Conservation (phyloP, 2,329 filamentous ascomycete genomes). For the Trichoderma semiorbis region DNA sequence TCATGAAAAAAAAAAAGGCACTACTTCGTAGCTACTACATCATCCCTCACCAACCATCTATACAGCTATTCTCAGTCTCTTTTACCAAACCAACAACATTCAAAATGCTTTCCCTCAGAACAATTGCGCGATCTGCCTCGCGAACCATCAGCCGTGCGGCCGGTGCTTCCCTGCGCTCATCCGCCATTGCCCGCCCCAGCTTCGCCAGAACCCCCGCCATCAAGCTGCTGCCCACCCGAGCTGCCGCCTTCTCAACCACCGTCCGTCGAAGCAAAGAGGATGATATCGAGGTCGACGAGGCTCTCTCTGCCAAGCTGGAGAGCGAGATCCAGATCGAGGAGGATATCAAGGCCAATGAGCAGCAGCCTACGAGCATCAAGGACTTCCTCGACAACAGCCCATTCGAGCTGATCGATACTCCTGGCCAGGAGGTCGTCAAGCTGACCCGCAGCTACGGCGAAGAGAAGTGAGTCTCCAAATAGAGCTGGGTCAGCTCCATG, state of each 20-base stretch:
- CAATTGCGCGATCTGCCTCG: slow-evolving; percentile 63
- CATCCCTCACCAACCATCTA: slow-evolving; percentile 14
- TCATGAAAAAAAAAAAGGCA: background rate
- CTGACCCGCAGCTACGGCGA: slow-evolving; percentile 79
- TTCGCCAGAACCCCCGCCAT: slow-evolving; percentile 44
- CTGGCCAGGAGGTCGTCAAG: slow-evolving; percentile 83
- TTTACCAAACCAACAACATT: background rate
- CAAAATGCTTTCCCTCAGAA: slow-evolving; percentile 66
- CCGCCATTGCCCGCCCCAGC: slow-evolving; percentile 47
- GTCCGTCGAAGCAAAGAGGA: slow-evolving; percentile 36
- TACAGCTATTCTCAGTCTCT: slow-evolving; percentile 27
- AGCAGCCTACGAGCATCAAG: slow-evolving; percentile 72
- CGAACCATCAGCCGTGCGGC: slow-evolving; percentile 59
- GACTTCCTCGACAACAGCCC: slow-evolving; percentile 84
- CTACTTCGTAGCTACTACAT: slow-evolving; percentile 18
- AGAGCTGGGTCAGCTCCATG: background rate
- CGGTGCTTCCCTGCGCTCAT: slow-evolving; percentile 48
- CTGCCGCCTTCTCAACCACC: slow-evolving; percentile 46
- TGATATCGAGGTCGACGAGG: slow-evolving; percentile 60
- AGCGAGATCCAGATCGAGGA: slow-evolving; percentile 81
- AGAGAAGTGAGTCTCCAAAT: slow-evolving; percentile 61
- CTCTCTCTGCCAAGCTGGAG: slow-evolving; percentile 82
- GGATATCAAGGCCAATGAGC: slow-evolving; percentile 70
- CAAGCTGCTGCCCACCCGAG: slow-evolving; percentile 36
- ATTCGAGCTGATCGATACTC: slow-evolving; percentile 77